Evolutionary conservation across 2,329 filamentous ascomycete genomes (phyloP).

Genomic region (Diaporthe sp.): DNA sequence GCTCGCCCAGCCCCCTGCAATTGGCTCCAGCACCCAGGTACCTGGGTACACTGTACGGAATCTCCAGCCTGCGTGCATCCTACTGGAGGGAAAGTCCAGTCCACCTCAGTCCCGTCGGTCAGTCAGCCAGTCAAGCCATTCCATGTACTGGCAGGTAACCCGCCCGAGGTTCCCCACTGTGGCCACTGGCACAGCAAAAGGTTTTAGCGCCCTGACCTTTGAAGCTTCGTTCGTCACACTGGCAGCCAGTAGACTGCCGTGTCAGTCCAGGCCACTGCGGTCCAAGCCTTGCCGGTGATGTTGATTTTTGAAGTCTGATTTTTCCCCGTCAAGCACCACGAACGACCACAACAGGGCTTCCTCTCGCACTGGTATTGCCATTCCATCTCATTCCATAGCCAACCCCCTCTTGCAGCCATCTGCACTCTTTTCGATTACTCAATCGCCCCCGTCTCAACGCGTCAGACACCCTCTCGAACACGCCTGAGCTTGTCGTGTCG

Average conservation of each 20-base stretch:
- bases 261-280: slow-evolving; percentile 9
- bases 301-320: slow-evolving; percentile 33
- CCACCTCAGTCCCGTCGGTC: background rate
- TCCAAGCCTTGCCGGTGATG: slow-evolving; percentile 30
- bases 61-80: background rate
- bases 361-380: slow-evolving; percentile 29
- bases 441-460: slow-evolving; percentile 26
- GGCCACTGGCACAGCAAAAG: slow-evolving; percentile 26
- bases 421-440: slow-evolving; percentile 15
- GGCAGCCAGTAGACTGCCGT: slow-evolving; percentile 14
- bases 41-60: background rate
- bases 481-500: slow-evolving; percentile 29
- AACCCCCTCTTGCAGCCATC: slow-evolving; percentile 22
- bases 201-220: slow-evolving; percentile 36
- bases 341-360: slow-evolving; percentile 30
- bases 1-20: background rate
- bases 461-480: slow-evolving; percentile 1
- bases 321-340: slow-evolving; percentile 36
- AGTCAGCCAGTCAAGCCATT: background rate
- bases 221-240: slow-evolving; percentile 34
- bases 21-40: background rate
- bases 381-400: slow-evolving; percentile 17
- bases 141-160: background rate
- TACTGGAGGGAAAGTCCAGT: background rate
- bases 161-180: slow-evolving; percentile 15